These are phyloP conservation scores for Nymphaea thermarum DNA, from an alignment of 164 flowering plant species.

Conservation along the genomic window DNA sequence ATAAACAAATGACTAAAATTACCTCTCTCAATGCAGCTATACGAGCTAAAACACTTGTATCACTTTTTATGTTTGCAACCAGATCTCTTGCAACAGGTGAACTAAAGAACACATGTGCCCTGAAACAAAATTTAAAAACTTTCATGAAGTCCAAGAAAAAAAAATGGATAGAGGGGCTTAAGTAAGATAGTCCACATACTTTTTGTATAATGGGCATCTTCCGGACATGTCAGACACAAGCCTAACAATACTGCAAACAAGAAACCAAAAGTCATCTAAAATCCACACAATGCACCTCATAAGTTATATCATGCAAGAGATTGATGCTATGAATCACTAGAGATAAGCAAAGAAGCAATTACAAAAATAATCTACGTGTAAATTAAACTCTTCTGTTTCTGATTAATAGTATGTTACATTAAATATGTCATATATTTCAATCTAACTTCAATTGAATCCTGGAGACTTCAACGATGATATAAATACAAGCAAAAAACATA, in stretches of 20 bases:
- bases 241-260: constrained; percentile 70
- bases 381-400: too few relatives aligned
- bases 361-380: too few relatives aligned
- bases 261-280: constrained; percentile 3
- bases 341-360: too few relatives aligned
- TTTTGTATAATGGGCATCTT: constrained; percentile 76
- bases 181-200: constrained; percentile 37
- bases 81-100: constrained; percentile 74
- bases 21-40: constrained; percentile 95
- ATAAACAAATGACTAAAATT: neutral
- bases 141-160: neutral
- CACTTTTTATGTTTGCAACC: constrained; percentile 62
- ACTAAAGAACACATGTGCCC: constrained; percentile 96
- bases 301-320: too few relatives aligned
- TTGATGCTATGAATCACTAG: too few relatives aligned
- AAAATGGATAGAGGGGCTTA: neutral
- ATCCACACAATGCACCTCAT: neutral
- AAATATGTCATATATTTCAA: too few relatives aligned
- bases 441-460: too few relatives aligned
- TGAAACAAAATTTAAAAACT: constrained; percentile 18
- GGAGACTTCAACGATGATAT: too few relatives aligned
- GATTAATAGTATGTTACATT: too few relatives aligned
- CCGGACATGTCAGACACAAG: constrained; percentile 98
- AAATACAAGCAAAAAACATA: too few relatives aligned
- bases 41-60: constrained; percentile 78